Evolutionary conservation across 768 basidiomycete genomes (phyloP), one percentile per base, ranked within the genome.

Genomic region (Austroboletus festivus): DNA sequence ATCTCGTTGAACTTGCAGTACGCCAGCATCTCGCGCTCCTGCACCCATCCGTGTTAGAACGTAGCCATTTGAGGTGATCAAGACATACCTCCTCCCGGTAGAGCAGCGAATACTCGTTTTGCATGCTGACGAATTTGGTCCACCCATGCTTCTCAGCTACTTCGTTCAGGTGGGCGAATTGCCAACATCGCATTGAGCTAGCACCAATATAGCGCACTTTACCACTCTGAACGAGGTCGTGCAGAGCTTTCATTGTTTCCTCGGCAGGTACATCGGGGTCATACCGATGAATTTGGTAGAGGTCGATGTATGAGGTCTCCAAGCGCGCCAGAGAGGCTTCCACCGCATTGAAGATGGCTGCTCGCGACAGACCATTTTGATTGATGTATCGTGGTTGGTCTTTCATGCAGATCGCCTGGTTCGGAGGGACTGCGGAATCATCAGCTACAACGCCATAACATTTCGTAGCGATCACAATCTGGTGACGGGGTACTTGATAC

Each of bases 71-170:
- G 2, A 18, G 19, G 12, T 3, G 3, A 9, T 3, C 5, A 10
- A 24, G 8, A 47, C 48, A 5, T 18, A 71, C 76, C 62, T 82
- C 79, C 48, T 79, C 75, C 26, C 80, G 70, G 55, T 83, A 83
- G 18, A 81, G 66, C 5, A 80, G 61, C 28, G 71, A 77, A 53
- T 81, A 75, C 48, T 77, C 74, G 37, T 72, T 69, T 61, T 82
- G 81, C 71, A 82, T 79, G 47, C 77, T 75, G 41, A 79, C 68
- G 51, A 82, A 82, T 50, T 68, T 73, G 5, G 80, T 79, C 70
- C 78, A 78, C 3, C 72, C 71, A 15, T 76, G 58, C 48, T 63
- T 64, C 30, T 65, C 60, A 6, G 78, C 77, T 2, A 75, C 67
- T 26, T 73, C 68, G 46, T 78, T 74, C 61, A 79, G 60, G 42